phyloP scores from a whole-genome alignment of 2,329 filamentous ascomycete genomes.

The Fusarium pseudoanthophilum region DNA sequence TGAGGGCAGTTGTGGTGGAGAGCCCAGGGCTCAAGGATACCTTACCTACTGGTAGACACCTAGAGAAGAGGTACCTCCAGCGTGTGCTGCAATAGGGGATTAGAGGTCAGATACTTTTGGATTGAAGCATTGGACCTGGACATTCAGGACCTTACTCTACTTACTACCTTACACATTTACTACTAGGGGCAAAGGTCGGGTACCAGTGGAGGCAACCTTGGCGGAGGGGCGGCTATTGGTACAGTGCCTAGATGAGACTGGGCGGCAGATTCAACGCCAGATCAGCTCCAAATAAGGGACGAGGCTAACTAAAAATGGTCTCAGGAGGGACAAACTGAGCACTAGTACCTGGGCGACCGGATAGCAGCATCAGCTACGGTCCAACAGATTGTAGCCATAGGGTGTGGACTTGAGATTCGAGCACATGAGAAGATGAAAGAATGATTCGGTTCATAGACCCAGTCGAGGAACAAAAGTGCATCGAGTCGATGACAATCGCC shows the following conservation, averaged over 20 bases:
- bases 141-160: not conserved
- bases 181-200: constrained; percentile 33
- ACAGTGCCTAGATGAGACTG: constrained; percentile 6
- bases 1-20: constrained; percentile 36
- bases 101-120: constrained; percentile 1
- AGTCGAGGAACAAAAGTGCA: not conserved
- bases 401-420: not conserved
- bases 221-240: constrained; percentile 9
- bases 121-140: not conserved
- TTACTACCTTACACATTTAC: not conserved
- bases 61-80: constrained; percentile 5
- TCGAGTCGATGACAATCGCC: constrained; percentile 15
- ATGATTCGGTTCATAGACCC: not conserved
- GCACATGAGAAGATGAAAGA: not conserved
- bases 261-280: constrained; percentile 20
- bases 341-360: constrained; percentile 16
- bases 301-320: constrained; percentile 15
- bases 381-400: not conserved
- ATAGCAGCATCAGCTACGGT: constrained; percentile 14
- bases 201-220: constrained; percentile 23
- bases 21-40: constrained; percentile 19
- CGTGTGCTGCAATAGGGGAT: constrained; percentile 29
- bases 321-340: constrained; percentile 12
- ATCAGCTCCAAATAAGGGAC: constrained; percentile 23
- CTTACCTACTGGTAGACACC: not conserved